Conservation (phyloP, 2,329 filamentous ascomycete genomes). For the Aspergillus sp. region DNA sequence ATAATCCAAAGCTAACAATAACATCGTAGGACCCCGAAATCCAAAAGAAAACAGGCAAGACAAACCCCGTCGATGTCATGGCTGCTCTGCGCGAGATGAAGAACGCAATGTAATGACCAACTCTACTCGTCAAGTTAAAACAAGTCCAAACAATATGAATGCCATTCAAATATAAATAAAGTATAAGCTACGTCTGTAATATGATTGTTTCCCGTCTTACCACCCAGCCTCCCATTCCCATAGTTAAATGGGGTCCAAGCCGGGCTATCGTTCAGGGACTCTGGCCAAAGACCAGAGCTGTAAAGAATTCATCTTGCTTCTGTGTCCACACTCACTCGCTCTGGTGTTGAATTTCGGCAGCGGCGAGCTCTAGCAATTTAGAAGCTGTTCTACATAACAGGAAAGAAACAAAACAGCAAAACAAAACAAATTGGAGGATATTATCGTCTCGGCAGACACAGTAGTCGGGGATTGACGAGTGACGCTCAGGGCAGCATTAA, state of each 20-base stretch:
- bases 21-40: constrained; percentile 70
- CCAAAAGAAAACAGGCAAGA: constrained; percentile 79
- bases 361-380: constrained; percentile 59
- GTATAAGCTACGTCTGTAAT: not conserved
- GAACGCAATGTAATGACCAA: constrained; percentile 45
- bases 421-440: not conserved
- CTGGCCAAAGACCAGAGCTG: constrained; percentile 25
- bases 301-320: constrained; percentile 53
- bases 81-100: constrained; percentile 84
- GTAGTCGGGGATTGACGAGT: not conserved
- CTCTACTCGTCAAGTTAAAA: not conserved
- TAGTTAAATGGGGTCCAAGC: constrained; percentile 48
- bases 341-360: constrained; percentile 48
- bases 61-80: constrained; percentile 81
- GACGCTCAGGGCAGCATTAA: constrained; percentile 10
- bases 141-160: not conserved
- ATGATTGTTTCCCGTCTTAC: constrained; percentile 43
- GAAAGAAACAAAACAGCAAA: not conserved
- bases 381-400: constrained; percentile 35
- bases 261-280: constrained; percentile 39
- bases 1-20: constrained; percentile 12
- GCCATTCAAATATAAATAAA: not conserved
- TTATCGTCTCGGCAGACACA: not conserved
- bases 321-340: constrained; percentile 58
- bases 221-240: constrained; percentile 45